Evolutionary conservation across 164 flowering plant genomes (phyloP), one percentile per base, ranked within the genome.

Genomic region (Houttuynia cordata): DNA sequence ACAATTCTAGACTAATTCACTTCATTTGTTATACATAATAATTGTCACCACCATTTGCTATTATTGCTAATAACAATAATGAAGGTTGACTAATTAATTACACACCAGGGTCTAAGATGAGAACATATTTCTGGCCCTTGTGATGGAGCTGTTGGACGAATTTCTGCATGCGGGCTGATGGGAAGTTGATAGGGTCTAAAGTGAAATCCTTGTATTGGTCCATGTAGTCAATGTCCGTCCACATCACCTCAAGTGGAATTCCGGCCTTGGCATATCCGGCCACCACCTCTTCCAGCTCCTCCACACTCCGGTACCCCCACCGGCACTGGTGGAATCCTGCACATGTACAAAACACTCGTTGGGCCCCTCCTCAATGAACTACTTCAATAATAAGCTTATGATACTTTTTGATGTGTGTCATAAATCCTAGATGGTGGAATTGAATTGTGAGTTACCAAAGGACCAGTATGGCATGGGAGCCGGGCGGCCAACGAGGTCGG

Each of bases 181-280:
- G 95, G 56, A 82, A 87, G 64, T 84, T 83, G 41, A 83, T 42
- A 15, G 95, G 97, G 70, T 91, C 87, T 7, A 91, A 67, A 14
- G 97, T 91, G 71, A 86, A 91, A 66, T 83, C 93, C 73, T 86
- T 91, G 59, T 62, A 80, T 0, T 51, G 86, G 66, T 91, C 93
- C 97, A 91, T 91, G 74, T 91, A 70, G 70, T 91, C 93, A 39
- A 85, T 85, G 61, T 91, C 97, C 1, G 87, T 84, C 96, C 97
- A 91, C 84, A 91, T 87, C 23, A 84, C 95, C 59, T 91, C 97
- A 24, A 91, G 79, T 21, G 97, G 96, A 39, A 91, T 86, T 47
- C 66, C 17, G 15, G 93, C 97, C 59, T 84, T 81, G 18, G 84
- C 83, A 71, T 91, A 91, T 20, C 86, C 75, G 66, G 80, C 80